Evolutionary conservation across 164 flowering plant genomes (phyloP).

Genomic region (Sedum album): DNA sequence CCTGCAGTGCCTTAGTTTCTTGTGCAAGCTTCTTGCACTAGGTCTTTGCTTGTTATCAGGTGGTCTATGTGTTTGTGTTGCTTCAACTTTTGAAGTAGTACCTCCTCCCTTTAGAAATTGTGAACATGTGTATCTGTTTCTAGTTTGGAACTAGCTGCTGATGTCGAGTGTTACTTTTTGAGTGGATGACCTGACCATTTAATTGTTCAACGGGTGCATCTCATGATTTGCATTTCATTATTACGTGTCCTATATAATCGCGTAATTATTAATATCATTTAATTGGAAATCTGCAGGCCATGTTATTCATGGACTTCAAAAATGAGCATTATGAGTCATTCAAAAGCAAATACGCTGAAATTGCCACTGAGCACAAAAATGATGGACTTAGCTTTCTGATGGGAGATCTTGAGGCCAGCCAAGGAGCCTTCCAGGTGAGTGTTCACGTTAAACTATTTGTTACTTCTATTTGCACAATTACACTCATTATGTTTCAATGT

Average conservation of each 20-base stretch:
- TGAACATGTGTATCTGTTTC: not conserved
- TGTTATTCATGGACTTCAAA: slow-evolving; percentile 65
- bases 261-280: not conserved
- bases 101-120: not conserved
- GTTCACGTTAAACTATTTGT: not conserved
- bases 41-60: not conserved
- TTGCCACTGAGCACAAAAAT: slow-evolving; percentile 48
- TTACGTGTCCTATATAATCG: not conserved
- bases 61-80: not conserved
- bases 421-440: slow-evolving; percentile 68
- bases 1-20: not conserved
- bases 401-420: slow-evolving; percentile 71
- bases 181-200: not conserved
- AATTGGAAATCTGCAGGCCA: slow-evolving; percentile 35
- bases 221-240: not conserved
- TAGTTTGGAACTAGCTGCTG: not conserved
- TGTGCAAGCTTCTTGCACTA: not conserved
- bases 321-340: slow-evolving; percentile 40
- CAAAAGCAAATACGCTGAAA: slow-evolving; percentile 47
- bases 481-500: not conserved
- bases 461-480: not conserved
- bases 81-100: not conserved
- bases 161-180: not conserved
- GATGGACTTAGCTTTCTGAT: slow-evolving; percentile 56
- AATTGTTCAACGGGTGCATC: not conserved